A percentile compares a stretch with the other conserved stretches of the same genome.
Evolutionary conservation across 371 early-diverging fungal genomes (phyloP).

Genomic region (Apophysomyces elegans): DNA sequence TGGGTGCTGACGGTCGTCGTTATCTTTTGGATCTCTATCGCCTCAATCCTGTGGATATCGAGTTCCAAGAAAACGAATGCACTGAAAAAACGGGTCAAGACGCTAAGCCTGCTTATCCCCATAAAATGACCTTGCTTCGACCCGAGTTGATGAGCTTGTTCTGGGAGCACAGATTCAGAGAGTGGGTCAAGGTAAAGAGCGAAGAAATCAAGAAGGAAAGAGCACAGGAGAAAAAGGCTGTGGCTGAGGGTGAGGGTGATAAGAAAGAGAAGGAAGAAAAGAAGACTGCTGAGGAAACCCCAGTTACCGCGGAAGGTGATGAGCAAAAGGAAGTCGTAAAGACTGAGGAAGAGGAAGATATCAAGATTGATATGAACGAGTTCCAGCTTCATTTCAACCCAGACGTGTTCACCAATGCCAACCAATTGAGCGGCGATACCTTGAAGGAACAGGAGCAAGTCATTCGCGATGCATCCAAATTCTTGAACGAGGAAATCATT

Average conservation of each 20-base stretch:
- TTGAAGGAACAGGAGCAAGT: conserved; percentile 51
- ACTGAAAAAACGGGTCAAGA: conserved; percentile 36
- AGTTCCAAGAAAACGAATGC: conserved; percentile 81
- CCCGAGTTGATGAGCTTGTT: conserved; percentile 86
- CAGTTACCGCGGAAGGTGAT: conserved; percentile 24
- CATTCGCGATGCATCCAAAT: conserved; percentile 81
- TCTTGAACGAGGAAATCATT: conserved; percentile 71
- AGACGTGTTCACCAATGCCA: conserved; percentile 75
- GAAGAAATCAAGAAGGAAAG: conserved; percentile 61
- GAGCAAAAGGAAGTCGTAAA: conserved; percentile 43
- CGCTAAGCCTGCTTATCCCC: conserved; percentile 79
- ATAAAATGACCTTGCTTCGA: conserved; percentile 84
- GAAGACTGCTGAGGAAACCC: conserved; percentile 20
- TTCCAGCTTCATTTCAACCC: conserved; percentile 81
- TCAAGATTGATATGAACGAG: conserved; percentile 60
- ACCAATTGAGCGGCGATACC: conserved; percentile 33
- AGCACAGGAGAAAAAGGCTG: conserved; percentile 44
- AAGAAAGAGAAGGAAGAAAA: conserved; percentile 27
- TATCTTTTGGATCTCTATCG: conserved; percentile 94
- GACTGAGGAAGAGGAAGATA: conserved; percentile 52
- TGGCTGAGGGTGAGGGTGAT: conserved; percentile 17
- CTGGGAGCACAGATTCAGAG: conserved; percentile 81
- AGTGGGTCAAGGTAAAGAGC: conserved; percentile 64
- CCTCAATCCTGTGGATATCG: conserved; percentile 87
- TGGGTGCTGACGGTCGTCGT: conserved; percentile 89